phyloP scores from a whole-genome alignment of 2,329 filamentous ascomycete genomes.

The Colletotrichum brevisporum region DNA sequence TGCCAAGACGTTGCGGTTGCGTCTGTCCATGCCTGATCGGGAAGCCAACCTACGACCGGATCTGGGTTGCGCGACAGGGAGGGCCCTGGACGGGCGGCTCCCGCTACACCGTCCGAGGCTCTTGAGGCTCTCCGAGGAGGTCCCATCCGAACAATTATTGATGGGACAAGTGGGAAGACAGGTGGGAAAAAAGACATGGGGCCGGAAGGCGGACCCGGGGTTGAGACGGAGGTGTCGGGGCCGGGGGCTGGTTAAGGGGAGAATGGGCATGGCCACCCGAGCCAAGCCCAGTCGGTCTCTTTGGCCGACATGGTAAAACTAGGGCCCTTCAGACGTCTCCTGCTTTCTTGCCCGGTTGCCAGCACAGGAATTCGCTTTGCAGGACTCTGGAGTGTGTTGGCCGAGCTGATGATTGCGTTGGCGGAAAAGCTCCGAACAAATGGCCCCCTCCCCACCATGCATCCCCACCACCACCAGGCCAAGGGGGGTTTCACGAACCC shows the following conservation, averaged over 20 bases:
- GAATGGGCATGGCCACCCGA: background rate
- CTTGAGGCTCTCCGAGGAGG: background rate
- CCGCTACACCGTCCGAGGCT: constrained; percentile 27
- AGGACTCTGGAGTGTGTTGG: background rate
- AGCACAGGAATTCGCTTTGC: background rate
- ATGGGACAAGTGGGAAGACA: background rate
- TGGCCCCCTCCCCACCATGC: background rate
- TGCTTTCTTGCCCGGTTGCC: too few species aligned
- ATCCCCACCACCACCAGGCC: constrained; percentile 11
- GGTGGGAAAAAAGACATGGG: background rate
- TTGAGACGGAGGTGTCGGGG: constrained; percentile 20
- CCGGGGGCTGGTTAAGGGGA: background rate
- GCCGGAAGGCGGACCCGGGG: constrained; percentile 12
- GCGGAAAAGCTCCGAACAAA: constrained; percentile 31
- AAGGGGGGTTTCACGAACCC: constrained; percentile 38
- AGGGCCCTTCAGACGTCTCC: too few species aligned
- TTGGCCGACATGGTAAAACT: background rate
- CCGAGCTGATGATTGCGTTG: constrained; percentile 6
- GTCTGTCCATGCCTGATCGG: constrained; percentile 17
- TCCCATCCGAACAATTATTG: background rate
- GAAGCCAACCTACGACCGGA: constrained; percentile 21
- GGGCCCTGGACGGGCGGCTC: constrained; percentile 3
- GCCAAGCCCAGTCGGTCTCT: constrained; percentile 2
- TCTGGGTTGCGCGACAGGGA: constrained; percentile 23
- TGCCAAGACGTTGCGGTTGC: constrained; percentile 40